Evolutionary conservation across 768 basidiomycete species (phyloP), one percentile per base, ranked within the genome.

Genomic region (Strobilomyces dryophilus): DNA sequence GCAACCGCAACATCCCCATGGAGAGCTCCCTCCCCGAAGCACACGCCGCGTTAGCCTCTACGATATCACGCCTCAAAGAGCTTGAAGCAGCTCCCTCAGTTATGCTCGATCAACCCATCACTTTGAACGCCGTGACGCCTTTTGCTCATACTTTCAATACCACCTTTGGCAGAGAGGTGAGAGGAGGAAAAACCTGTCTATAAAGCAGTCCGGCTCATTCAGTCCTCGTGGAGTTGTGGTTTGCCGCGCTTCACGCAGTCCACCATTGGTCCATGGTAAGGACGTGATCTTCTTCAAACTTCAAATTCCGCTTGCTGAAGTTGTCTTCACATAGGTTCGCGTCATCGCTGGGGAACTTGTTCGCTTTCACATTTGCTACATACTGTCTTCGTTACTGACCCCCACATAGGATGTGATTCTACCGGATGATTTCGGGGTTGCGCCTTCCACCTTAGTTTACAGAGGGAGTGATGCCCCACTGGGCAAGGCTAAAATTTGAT

Each of bases 251-350:
- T 31, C 91, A 93, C 63, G 90, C 90, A 40, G 85, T 93, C 24
- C 91, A 93, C 69, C 91, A 93, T 65, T 93, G 89, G 89, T 90
- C 89, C 18, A 91, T 91, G 87, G 88, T 89, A 65, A 59, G 79
- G 61, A 14, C 20, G 26, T 17, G 14, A 20, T 17, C 52, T 37
- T 54, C 36, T 40, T 35, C 35, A 18, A 37, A 39, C 14, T 39
- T 21, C 10, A n/a, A 37, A n/a, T 36, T 24, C 24, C 4, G 24
- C 24, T 4, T 47, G 50, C 39, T 54, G 53, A 58, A 52, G 35
- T 24, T 45, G n/a, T 29, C 29, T 17, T 17, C 6, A 18, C 34
- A 15, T 53, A 91, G 89, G 78, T 93, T 49, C 85, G 91, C 47
- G 85, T 91, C 15, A 86, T 92, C 55, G 85, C 88, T 18, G 88